Conservation (phyloP, 2,329 filamentous ascomycete genomes). For the Xylaria multiplex region DNA sequence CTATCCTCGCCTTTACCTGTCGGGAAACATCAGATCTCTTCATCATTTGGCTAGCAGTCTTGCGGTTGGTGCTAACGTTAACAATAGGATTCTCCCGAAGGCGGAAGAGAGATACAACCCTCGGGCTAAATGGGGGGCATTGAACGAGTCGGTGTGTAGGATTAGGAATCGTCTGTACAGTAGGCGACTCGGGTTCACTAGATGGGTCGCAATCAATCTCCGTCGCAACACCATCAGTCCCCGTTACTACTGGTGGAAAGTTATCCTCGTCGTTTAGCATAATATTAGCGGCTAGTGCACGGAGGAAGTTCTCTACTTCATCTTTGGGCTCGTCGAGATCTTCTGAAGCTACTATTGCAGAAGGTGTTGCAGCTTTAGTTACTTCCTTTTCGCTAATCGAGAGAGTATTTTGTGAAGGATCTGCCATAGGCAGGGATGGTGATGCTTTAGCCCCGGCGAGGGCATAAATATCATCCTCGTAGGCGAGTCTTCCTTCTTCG, state of each 20-base stretch:
- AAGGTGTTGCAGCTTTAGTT: neutral
- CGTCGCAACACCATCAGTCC: neutral
- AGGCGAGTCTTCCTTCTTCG: conserved; percentile 43
- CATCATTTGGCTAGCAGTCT: conserved; percentile 40
- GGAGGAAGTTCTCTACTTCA: conserved; percentile 37
- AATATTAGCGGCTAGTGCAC: conserved; percentile 33
- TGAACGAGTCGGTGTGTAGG: conserved; percentile 25
- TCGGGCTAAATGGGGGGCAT: conserved; percentile 35
- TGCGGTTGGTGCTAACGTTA: conserved; percentile 32
- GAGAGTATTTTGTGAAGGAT: neutral
- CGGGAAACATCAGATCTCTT: conserved; percentile 16
- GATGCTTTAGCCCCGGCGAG: neutral
- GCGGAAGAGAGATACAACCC: conserved; percentile 39
- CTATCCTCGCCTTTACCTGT: neutral
- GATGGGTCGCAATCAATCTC: neutral
- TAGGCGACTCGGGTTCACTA: conserved; percentile 1
- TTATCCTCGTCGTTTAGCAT: neutral
- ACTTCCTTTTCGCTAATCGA: conserved; percentile 1
- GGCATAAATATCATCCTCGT: conserved; percentile 38
- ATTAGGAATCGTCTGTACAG: conserved; percentile 18
- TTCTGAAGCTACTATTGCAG: conserved; percentile 1
- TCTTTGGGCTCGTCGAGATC: conserved; percentile 22
- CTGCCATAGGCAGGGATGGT: neutral
- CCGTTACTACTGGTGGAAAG: conserved; percentile 2
- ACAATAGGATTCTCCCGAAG: conserved; percentile 40